Conservation (phyloP, 306 rosid genomes). For the Rosa lucieae region DNA sequence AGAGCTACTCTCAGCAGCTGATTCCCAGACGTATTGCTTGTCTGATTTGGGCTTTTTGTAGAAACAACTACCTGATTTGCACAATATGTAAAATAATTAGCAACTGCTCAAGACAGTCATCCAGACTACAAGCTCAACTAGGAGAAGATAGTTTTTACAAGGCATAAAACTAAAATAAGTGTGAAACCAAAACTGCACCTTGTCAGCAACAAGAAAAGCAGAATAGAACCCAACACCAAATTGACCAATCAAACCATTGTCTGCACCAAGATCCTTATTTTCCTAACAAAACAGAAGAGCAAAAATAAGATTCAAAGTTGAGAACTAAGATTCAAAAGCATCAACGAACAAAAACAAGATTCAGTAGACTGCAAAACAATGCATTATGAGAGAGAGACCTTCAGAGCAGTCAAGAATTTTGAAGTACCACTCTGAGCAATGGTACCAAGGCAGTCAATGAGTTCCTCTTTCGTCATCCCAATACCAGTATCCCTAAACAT, state of each 20-base stretch:
- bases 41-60: slow-evolving; percentile 95
- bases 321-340: slow-evolving; percentile 4
- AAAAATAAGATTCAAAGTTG: not conserved
- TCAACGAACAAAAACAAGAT: not conserved
- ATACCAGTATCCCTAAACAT: slow-evolving; percentile 80
- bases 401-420: slow-evolving; percentile 84
- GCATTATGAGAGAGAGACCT: slow-evolving; percentile 43
- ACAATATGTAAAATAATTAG: slow-evolving; percentile 33
- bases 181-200: slow-evolving; percentile 44
- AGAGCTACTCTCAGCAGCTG: slow-evolving; percentile 86
- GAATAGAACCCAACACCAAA: slow-evolving; percentile 99
- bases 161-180: slow-evolving; percentile 10
- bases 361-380: not conserved
- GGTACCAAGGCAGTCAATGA: slow-evolving; percentile 96
- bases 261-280: slow-evolving; percentile 87
- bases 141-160: not conserved
- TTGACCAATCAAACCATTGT: slow-evolving; percentile 90
- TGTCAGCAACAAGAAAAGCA: slow-evolving; percentile 95
- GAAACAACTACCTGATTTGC: slow-evolving; percentile 77
- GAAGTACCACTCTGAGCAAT: slow-evolving; percentile 99
- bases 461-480: slow-evolving; percentile 96
- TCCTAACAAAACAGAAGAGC: slow-evolving; percentile 46
- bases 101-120: slow-evolving; percentile 4
- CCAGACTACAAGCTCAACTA: slow-evolving; percentile 9
- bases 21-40: slow-evolving; percentile 90